Conservation (phyloP, 2,329 filamentous ascomycete species). For the Berkeleyomyces rouxiae region DNA sequence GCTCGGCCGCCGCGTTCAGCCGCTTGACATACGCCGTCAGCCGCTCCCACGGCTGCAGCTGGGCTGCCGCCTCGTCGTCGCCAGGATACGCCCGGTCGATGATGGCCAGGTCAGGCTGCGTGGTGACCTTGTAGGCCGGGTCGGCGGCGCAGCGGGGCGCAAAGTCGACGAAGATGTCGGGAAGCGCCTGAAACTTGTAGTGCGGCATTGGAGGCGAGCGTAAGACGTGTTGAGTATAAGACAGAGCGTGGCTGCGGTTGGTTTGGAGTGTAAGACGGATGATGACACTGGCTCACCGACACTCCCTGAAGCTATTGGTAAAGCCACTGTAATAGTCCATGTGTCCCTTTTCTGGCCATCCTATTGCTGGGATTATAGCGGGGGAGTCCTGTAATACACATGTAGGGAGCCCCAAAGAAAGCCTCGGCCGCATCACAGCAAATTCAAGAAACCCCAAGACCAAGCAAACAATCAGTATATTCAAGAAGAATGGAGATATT, state of each 20-base stretch:
- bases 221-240: neutral
- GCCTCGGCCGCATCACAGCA: neutral
- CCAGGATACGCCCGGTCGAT: conserved; percentile 30
- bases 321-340: neutral
- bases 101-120: conserved; percentile 35
- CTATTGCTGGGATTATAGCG: neutral
- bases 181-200: conserved; percentile 22
- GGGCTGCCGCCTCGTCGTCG: conserved; percentile 10
- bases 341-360: neutral
- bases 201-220: conserved; percentile 6
- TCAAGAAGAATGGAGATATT: neutral
- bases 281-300: neutral
- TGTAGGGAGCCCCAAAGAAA: neutral
- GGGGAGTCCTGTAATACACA: neutral
- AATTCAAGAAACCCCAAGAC: neutral
- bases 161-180: conserved; percentile 33
- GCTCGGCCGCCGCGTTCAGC: conserved; percentile 27
- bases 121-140: conserved; percentile 21
- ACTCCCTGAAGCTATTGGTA: neutral
- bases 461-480: neutral
- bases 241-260: neutral
- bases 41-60: conserved; percentile 34
- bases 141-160: conserved; percentile 18
- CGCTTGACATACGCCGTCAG: conserved; percentile 30
- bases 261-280: neutral